Evolutionary conservation across 306 rosid genomes (phyloP), one percentile per base, ranked within the genome.

Genomic region (Cicer yamashitae): DNA sequence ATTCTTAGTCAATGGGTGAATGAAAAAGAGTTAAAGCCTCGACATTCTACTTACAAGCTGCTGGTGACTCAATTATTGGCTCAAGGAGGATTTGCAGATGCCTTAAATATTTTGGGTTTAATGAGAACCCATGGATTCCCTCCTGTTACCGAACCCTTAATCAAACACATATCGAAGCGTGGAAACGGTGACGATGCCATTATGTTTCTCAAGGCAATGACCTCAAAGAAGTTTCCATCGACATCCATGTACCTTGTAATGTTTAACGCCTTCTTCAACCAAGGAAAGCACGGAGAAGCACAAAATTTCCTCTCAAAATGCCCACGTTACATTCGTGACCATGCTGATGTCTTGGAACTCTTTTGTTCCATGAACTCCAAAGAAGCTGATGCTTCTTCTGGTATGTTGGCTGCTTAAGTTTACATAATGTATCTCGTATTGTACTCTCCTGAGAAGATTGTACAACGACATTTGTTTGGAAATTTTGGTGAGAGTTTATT

Each of bases 221-320:
- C 98, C 44, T 90, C 96, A 1, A 84, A 89, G 77, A 80, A 64
- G 75, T 86, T 84, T 77, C 92, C 96, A 8, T 86, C 96, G 18
- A 84, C 90, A 34, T 60, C 88, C 0, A 85, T 89, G 73, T 76
- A 79, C 82, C 81, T 85, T 61, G 82, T 30, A 0, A 70, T 90
- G 81, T 88, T 90, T 51, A 86, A 90, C 38, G 91, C 96, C 64
- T 90, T 84, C 81, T 87, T 89, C 70, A 79, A 82, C 83, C 80
- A 82, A 53, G 85, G 91, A 79, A 86, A 89, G 85, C 89, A 44
- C 20, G 80, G 30, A 14, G 96, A 86, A 76, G 96, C 96, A 14
- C 96, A 90, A 34, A 80, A 89, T 73, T 84, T 88, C 75, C 99
- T 94, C 65, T 84, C 96, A 12, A 81, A 87, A 82, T 91, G 97